phyloP scores from a whole-genome alignment of 164 flowering plant genomes.

The Warburgia ugandensis region DNA sequence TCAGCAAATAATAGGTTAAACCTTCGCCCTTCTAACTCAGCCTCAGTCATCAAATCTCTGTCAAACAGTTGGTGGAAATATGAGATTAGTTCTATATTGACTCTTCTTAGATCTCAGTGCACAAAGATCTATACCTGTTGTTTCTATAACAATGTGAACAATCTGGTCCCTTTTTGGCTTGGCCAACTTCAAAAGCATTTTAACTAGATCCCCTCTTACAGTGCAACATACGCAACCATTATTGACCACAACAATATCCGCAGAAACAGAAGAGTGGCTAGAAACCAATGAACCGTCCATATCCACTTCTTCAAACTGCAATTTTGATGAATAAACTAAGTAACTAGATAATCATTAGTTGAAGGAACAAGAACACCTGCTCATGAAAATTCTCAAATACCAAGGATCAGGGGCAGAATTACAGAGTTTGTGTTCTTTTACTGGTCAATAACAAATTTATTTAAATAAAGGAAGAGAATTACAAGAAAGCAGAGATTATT shows the following conservation, averaged over 20 bases:
- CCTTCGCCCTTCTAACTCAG: slow-evolving; percentile 54
- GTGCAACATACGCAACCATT: slow-evolving; percentile 98
- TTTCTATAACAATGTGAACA: slow-evolving; percentile 95
- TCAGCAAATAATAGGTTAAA: too few relatives aligned
- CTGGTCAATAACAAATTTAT: too few relatives aligned
- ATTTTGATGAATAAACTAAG: not conserved
- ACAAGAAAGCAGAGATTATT: too few relatives aligned
- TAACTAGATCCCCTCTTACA: slow-evolving; percentile 88
- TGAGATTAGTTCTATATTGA: too few relatives aligned
- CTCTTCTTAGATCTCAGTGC: too few relatives aligned
- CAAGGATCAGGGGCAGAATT: too few relatives aligned
- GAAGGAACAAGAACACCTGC: not conserved
- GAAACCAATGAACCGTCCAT: slow-evolving; percentile 96
- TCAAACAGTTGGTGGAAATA: too few relatives aligned
- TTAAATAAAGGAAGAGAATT: too few relatives aligned
- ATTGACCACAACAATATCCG: slow-evolving; percentile 86
- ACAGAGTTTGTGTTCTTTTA: too few relatives aligned
- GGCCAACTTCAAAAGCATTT: slow-evolving; percentile 77
- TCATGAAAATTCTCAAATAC: too few relatives aligned
- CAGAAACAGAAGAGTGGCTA: slow-evolving; percentile 58
- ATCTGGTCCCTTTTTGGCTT: slow-evolving; percentile 65
- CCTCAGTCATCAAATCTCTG: slow-evolving; percentile 71
- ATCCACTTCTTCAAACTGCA: slow-evolving; percentile 96
- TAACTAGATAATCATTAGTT: not conserved
- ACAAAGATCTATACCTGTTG: too few relatives aligned